phyloP scores from a whole-genome alignment of 495 filamentous ascomycete species.

The Aspergillus heteromorphus region DNA sequence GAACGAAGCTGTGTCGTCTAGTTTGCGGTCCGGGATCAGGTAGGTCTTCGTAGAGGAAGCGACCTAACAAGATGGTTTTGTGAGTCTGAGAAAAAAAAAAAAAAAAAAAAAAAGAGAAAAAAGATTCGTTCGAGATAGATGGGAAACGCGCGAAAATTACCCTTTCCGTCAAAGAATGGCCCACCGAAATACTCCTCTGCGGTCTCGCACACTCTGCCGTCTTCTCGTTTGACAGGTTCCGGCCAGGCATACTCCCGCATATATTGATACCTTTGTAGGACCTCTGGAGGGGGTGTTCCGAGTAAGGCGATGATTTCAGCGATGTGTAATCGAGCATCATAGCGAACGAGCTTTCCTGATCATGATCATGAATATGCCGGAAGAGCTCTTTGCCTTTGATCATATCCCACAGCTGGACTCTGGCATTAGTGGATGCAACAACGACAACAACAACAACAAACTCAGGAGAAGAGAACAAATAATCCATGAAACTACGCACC shows the following conservation, averaged over 20 bases:
- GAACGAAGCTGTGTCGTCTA: constrained; percentile 14
- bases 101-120: no score
- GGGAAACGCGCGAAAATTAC: constrained; percentile 4
- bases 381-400: constrained; percentile 40
- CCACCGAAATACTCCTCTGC: constrained; percentile 16
- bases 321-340: constrained; percentile 28
- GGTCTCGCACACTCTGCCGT: constrained; percentile 12
- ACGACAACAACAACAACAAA: background rate
- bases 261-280: constrained; percentile 25
- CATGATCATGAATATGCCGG: constrained; percentile 16
- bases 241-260: constrained; percentile 14
- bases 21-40: constrained; percentile 16
- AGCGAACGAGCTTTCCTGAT: constrained; percentile 15
- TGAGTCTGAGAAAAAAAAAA: background rate
- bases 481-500: no score
- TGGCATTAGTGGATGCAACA: constrained; percentile 3
- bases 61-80: constrained; percentile 7
- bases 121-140: background rate
- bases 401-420: constrained; percentile 39
- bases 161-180: constrained; percentile 17
- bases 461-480: no score
- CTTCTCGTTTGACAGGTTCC: constrained; percentile 5
- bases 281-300: constrained; percentile 31
- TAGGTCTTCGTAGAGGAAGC: constrained; percentile 16
- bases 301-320: constrained; percentile 39